These are phyloP conservation scores for Phytophthora cajani DNA, from an alignment of 352 stramenopile genomes.

Conservation along the genomic window DNA sequence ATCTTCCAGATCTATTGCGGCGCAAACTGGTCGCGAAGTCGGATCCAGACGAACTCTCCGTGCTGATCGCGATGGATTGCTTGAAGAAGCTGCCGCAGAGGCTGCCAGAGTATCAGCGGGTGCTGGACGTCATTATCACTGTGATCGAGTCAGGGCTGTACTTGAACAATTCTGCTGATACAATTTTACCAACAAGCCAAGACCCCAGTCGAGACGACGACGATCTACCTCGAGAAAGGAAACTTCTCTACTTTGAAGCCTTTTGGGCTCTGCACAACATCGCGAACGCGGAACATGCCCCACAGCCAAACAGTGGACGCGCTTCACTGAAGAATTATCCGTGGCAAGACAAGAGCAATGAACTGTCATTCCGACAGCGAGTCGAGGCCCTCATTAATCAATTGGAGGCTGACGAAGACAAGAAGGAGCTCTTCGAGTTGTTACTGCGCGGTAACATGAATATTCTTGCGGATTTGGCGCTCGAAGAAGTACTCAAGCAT, in stretches of 20 bases:
- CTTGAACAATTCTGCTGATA: conserved; percentile 14
- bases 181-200: neutral
- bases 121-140: conserved; percentile 59
- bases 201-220: conserved; percentile 17
- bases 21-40: conserved; percentile 49
- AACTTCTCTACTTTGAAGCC: conserved; percentile 63
- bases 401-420: conserved; percentile 41
- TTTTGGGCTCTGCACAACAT: conserved; percentile 26
- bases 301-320: neutral
- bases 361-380: conserved; percentile 31
- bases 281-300: conserved; percentile 5
- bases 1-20: conserved; percentile 58
- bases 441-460: conserved; percentile 48
- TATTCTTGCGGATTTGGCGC: conserved; percentile 34
- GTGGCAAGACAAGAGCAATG: conserved; percentile 23
- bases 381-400: conserved; percentile 39
- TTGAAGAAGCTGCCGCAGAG: conserved; percentile 59
- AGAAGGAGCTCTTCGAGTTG: conserved; percentile 42
- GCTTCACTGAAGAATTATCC: conserved; percentile 16
- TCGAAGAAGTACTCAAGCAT: conserved; percentile 43
- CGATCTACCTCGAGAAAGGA: conserved; percentile 7
- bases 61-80: conserved; percentile 78
- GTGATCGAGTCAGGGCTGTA: conserved; percentile 65
- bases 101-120: conserved; percentile 67
- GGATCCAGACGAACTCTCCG: conserved; percentile 57